Conservation (phyloP, 306 rosid species). For the Vachellia collinsii region DNA sequence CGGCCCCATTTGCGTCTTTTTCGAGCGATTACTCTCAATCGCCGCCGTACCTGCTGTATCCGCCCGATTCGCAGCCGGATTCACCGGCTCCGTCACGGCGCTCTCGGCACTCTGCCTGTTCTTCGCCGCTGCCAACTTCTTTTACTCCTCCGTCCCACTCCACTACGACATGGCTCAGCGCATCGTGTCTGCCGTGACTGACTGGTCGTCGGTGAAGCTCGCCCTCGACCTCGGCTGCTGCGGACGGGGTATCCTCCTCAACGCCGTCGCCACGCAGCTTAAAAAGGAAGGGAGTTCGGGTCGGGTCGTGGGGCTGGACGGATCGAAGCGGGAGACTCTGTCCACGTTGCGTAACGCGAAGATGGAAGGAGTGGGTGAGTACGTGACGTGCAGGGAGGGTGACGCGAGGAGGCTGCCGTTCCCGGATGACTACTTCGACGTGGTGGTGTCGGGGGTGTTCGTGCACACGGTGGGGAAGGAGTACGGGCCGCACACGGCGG, state of each 20-base stretch:
- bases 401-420: slow-evolving; percentile 87
- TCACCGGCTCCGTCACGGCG: slow-evolving; percentile 81
- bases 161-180: slow-evolving; percentile 91
- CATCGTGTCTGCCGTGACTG: slow-evolving; percentile 75
- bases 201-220: slow-evolving; percentile 94
- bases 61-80: slow-evolving; percentile 87
- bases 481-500: slow-evolving; percentile 77
- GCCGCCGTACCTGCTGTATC: slow-evolving; percentile 48
- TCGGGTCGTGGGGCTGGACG: slow-evolving; percentile 86
- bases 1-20: slow-evolving; percentile 53
- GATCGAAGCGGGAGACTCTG: slow-evolving; percentile 57
- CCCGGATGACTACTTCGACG: slow-evolving; percentile 88
- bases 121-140: slow-evolving; percentile 86
- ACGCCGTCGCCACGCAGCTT: slow-evolving; percentile 91
- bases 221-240: slow-evolving; percentile 98
- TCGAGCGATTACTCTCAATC: slow-evolving; percentile 58
- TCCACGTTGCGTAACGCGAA: slow-evolving; percentile 75
- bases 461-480: slow-evolving; percentile 91
- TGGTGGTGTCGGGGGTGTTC: slow-evolving; percentile 92
- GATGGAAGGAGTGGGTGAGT: slow-evolving; percentile 88
- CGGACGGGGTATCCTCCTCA: slow-evolving; percentile 91
- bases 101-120: slow-evolving; percentile 84
- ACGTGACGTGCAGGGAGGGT: slow-evolving; percentile 93
- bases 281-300: slow-evolving; percentile 94
- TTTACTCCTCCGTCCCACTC: slow-evolving; percentile 91